phyloP scores from a whole-genome alignment of 306 rosid species.

The Fragaria vesca region DNA sequence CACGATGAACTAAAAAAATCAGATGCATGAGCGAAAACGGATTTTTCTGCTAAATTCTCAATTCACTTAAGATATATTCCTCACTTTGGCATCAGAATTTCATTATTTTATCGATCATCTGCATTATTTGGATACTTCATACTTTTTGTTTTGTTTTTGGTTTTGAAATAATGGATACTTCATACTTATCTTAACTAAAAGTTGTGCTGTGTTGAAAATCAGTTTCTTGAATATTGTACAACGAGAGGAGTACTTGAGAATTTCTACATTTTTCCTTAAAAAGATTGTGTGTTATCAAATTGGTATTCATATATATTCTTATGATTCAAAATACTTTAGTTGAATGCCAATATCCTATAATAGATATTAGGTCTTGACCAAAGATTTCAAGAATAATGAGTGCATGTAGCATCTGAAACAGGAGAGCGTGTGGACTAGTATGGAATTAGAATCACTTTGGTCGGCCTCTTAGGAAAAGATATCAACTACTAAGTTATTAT shows the following conservation, averaged over 20 bases:
- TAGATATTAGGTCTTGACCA: not conserved
- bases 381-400: constrained; percentile 18
- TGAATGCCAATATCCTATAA: not conserved
- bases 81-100: constrained; percentile 37
- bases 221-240: constrained; percentile 3
- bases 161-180: no score
- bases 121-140: constrained; percentile 13
- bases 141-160: not conserved
- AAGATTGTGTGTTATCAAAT: not conserved
- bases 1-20: constrained; percentile 27
- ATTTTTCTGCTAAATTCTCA: constrained; percentile 52
- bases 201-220: not conserved
- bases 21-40: constrained; percentile 24
- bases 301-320: not conserved
- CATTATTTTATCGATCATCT: constrained; percentile 15
- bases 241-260: constrained; percentile 14
- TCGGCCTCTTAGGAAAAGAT: constrained; percentile 76
- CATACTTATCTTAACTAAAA: constrained; percentile 27
- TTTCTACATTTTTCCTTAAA: not conserved
- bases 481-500: constrained; percentile 30
- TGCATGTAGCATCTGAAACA: constrained; percentile 45
- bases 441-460: constrained; percentile 90
- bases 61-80: constrained; percentile 46
- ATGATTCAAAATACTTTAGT: constrained; percentile 11
- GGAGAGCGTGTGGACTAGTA: constrained; percentile 59